Evolutionary conservation across 2,329 filamentous ascomycete species (phyloP).

Genomic region (Sclerotinia minor): DNA sequence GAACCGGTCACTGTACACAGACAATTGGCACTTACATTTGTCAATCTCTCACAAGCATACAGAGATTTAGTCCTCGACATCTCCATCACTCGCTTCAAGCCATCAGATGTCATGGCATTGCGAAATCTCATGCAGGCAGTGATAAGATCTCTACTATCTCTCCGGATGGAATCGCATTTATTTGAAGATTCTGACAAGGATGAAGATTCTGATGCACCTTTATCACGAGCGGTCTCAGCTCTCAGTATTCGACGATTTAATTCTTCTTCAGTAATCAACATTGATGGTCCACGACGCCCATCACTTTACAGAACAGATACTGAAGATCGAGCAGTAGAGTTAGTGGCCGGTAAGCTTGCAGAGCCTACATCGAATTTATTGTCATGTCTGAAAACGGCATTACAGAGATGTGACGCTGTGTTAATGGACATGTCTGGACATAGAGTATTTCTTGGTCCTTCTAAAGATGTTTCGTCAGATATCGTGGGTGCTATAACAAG

Average conservation of each 20-base stretch:
- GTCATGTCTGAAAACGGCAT: conserved; percentile 47
- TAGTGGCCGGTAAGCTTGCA: conserved; percentile 45
- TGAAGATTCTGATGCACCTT: conserved; percentile 12
- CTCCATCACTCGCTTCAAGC: conserved; percentile 54
- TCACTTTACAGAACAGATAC: conserved; percentile 36
- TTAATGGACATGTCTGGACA: conserved; percentile 56
- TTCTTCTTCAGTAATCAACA: conserved; percentile 40
- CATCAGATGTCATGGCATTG: conserved; percentile 51
- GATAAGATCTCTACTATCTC: conserved; percentile 53
- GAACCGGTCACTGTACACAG: conserved; percentile 45
- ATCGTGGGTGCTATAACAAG: conserved; percentile 45
- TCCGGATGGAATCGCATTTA: conserved; percentile 51
- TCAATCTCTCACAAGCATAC: conserved; percentile 56
- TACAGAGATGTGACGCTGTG: conserved; percentile 52
- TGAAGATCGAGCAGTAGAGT: conserved; percentile 38
- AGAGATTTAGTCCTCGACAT: conserved; percentile 58
- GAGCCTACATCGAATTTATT: conserved; percentile 51
- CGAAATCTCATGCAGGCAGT: conserved; percentile 58
- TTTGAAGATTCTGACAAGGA: conserved; percentile 43
- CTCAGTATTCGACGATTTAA: conserved; percentile 20
- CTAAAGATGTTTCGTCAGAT: conserved; percentile 47
- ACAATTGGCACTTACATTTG: conserved; percentile 52
- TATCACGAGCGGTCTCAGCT: conserved; percentile 8
- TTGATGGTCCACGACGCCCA: conserved; percentile 39
- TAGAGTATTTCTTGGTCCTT: conserved; percentile 50